Evolutionary conservation across 768 basidiomycete genomes (phyloP).

Genomic region (Pleurotus salmoneostramineus): DNA sequence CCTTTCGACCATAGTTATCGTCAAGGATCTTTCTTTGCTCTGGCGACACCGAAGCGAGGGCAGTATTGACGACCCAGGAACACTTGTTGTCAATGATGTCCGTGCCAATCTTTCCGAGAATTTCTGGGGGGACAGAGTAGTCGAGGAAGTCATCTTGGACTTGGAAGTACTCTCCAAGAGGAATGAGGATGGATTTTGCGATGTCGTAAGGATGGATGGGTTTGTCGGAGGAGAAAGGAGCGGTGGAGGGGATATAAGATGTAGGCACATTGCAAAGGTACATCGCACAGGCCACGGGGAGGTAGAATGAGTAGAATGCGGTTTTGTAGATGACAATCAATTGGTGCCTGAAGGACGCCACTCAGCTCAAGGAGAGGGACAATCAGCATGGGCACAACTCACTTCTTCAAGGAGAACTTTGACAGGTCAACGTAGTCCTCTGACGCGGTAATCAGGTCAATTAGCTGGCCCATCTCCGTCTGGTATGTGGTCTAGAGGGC

Average conservation of each 20-base stretch:
- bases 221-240: slow-evolving; percentile 16
- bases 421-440: slow-evolving; percentile 83
- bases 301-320: slow-evolving; percentile 97
- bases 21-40: slow-evolving; percentile 58
- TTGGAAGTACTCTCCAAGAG: slow-evolving; percentile 98
- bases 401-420: slow-evolving; percentile 88
- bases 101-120: slow-evolving; percentile 95
- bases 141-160: slow-evolving; percentile 98
- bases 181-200: slow-evolving; percentile 79
- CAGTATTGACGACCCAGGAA: slow-evolving; percentile 92
- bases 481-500: slow-evolving; percentile 58
- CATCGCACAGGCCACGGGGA: slow-evolving; percentile 95
- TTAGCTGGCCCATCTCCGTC: slow-evolving; percentile 94
- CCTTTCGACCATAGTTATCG: slow-evolving; percentile 47
- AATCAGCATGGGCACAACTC: slow-evolving; percentile 14
- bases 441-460: slow-evolving; percentile 94
- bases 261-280: slow-evolving; percentile 65
- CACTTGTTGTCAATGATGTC: slow-evolving; percentile 99
- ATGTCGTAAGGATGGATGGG: slow-evolving; percentile 60
- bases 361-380: background rate
- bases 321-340: slow-evolving; percentile 98
- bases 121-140: slow-evolving; percentile 83
- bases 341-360: slow-evolving; percentile 54
- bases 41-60: slow-evolving; percentile 53
- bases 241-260: slow-evolving; percentile 26